Evolutionary conservation across 257 asterid genomes (phyloP).

Genomic region (Paulownia fortunei): DNA sequence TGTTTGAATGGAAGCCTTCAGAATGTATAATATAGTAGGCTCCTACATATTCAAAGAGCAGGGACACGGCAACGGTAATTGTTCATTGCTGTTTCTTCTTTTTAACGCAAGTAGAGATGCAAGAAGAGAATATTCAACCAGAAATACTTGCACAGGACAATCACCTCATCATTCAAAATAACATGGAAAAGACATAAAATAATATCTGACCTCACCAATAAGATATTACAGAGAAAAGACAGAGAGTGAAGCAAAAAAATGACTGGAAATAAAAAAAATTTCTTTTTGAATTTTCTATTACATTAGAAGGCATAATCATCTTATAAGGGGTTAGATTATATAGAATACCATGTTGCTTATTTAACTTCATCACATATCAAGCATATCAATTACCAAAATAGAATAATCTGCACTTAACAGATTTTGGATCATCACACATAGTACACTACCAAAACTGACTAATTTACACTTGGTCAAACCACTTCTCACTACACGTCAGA

Average conservation of each 20-base stretch:
- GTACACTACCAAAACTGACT: not conserved
- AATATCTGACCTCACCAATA: not conserved
- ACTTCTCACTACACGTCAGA: not conserved
- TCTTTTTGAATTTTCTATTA: not conserved
- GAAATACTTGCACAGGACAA: too few relatives aligned
- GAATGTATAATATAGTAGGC: not conserved
- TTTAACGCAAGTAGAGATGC: not conserved
- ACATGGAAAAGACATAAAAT: not conserved
- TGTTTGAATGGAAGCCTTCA: not conserved
- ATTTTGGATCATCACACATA: not conserved
- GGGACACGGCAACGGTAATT: too few relatives aligned
- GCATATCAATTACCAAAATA: not conserved
- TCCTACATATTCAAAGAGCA: too few relatives aligned
- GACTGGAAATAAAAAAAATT: not conserved
- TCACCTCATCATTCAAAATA: not conserved
- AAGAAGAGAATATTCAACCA: too few relatives aligned
- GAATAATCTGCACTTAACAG: not conserved
- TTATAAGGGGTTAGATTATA: not conserved
- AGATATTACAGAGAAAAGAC: not conserved
- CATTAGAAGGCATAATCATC: not conserved
- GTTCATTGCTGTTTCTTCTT: too few relatives aligned
- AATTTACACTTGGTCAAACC: not conserved
- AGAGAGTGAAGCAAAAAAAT: not conserved
- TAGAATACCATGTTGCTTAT: not conserved
- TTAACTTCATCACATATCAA: not conserved